phyloP scores from a whole-genome alignment of 495 filamentous ascomycete genomes.

The Xylaria acuta region DNA sequence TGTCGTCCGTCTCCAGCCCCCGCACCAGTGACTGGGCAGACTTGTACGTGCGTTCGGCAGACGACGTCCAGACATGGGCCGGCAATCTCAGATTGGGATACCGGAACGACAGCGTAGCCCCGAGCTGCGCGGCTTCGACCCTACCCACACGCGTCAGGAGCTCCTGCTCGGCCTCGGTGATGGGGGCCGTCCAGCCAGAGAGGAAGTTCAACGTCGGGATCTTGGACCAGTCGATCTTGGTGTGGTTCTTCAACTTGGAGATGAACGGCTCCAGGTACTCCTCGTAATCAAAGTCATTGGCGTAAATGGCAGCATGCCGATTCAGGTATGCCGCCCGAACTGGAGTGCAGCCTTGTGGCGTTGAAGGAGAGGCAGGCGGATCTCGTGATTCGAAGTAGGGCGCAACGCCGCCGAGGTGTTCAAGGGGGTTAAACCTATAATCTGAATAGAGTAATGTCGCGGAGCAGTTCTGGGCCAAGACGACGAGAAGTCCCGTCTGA shows the following conservation, averaged over 20 bases:
- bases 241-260: constrained; percentile 51
- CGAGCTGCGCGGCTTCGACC: constrained; percentile 51
- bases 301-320: constrained; percentile 57
- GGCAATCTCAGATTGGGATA: constrained; percentile 52
- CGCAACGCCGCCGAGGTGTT: constrained; percentile 55
- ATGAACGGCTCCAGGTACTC: constrained; percentile 55
- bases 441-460: constrained; percentile 40
- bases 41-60: constrained; percentile 54
- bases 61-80: constrained; percentile 54
- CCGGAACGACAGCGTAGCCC: constrained; percentile 48
- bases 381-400: constrained; percentile 58
- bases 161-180: constrained; percentile 51
- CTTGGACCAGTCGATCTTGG: constrained; percentile 44
- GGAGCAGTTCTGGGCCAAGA: constrained; percentile 25
- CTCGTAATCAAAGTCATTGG: constrained; percentile 57
- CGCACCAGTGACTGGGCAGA: constrained; percentile 51
- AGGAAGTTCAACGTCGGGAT: constrained; percentile 50
- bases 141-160: constrained; percentile 51
- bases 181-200: constrained; percentile 47
- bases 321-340: constrained; percentile 51
- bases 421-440: constrained; percentile 53
- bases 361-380: constrained; percentile 44
- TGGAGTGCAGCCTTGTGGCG: constrained; percentile 51
- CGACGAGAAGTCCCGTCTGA: not conserved
- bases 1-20: constrained; percentile 50